Percentiles rank a stretch among this genome's conserved stretches.
phyloP scores from a whole-genome alignment of 805 yeast species.

The Yamadazyma nakazawae region DNA sequence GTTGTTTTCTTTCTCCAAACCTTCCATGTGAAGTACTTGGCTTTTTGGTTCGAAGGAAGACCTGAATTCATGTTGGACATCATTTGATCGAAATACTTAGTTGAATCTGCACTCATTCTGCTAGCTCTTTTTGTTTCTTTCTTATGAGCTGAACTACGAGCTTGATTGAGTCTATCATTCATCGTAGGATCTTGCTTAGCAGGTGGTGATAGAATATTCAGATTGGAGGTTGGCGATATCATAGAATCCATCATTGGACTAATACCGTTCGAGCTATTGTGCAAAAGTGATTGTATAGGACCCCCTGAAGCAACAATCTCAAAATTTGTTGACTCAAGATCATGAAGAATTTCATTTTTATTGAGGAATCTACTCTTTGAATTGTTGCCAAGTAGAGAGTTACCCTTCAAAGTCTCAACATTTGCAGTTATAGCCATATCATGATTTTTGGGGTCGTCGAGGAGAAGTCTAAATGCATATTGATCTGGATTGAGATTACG shows the following conservation, averaged over 20 bases:
- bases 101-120: constrained; percentile 10
- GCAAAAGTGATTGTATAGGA: constrained; percentile 5
- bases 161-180: background rate
- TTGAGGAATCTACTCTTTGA: constrained; percentile 2
- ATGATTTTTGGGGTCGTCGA: background rate
- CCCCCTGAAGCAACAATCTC: constrained; percentile 10
- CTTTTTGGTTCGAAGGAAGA: constrained; percentile 36
- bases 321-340: constrained; percentile 7
- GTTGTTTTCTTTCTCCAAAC: constrained; percentile 90
- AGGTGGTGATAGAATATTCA: constrained; percentile 10
- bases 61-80: constrained; percentile 25
- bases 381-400: background rate
- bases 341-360: constrained; percentile 8
- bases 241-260: constrained; percentile 9
- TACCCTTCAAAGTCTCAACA: constrained; percentile 1
- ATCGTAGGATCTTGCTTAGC: background rate
- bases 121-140: background rate
- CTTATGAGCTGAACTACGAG: background rate
- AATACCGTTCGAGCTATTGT: constrained; percentile 2
- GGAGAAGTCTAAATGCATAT: constrained; percentile 23
- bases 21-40: constrained; percentile 77
- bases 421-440: background rate
- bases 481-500: constrained; percentile 25
- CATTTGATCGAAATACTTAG: constrained; percentile 30
- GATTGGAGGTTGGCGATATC: constrained; percentile 9